Conservation (phyloP, 371 early-diverging fungal species). For the Actinomucor elegans region DNA sequence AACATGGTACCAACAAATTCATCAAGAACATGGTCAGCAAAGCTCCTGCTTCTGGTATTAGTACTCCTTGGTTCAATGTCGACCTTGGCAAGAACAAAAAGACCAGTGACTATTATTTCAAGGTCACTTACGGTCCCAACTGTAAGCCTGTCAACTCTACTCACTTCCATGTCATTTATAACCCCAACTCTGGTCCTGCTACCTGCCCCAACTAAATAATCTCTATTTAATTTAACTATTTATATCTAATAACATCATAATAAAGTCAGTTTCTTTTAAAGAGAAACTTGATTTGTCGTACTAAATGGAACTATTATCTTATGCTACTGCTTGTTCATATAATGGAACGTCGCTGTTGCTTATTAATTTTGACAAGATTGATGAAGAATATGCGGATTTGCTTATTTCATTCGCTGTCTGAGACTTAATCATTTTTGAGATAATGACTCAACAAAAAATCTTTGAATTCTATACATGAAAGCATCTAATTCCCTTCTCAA, state of each 20-base stretch:
- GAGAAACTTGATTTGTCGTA: too few species aligned
- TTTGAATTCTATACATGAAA: neutral
- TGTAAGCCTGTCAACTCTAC: slow-evolving; percentile 22
- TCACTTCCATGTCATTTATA: slow-evolving; percentile 25
- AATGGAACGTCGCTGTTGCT: too few species aligned
- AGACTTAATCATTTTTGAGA: too few species aligned
- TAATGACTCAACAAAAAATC: too few species aligned
- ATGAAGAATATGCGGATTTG: too few species aligned
- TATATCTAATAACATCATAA: too few species aligned
- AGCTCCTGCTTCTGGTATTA: slow-evolving; percentile 6
- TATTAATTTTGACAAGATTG: too few species aligned
- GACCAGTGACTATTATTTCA: slow-evolving; percentile 29
- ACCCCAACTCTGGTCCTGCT: slow-evolving; percentile 33
- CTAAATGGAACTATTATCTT: too few species aligned
- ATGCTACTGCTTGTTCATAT: too few species aligned
- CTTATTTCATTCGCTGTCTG: too few species aligned
- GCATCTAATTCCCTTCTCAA: slow-evolving; percentile 3
- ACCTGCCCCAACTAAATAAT: slow-evolving; percentile 4
- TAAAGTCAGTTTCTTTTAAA: too few species aligned
- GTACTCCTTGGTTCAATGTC: slow-evolving; percentile 21
- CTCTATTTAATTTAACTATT: too few species aligned
- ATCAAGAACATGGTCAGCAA: slow-evolving; percentile 14
- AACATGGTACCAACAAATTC: slow-evolving; percentile 16
- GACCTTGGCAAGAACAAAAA: slow-evolving; percentile 10
- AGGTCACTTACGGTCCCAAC: slow-evolving; percentile 17